Conservation (phyloP, 1,139 yeast genomes). For the Geotrichum klebahnii region DNA sequence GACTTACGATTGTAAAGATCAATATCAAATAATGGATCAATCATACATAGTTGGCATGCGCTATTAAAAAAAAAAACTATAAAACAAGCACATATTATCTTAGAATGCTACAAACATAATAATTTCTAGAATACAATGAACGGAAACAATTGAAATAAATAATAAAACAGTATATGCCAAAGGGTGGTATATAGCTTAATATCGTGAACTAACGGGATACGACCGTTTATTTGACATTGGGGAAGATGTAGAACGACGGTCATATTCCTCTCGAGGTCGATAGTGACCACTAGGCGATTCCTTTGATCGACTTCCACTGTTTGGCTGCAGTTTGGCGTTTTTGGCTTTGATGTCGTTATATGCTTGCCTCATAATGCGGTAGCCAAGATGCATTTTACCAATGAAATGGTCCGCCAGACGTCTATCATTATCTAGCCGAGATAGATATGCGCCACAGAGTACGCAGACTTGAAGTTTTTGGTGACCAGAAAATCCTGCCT, state of each 20-base stretch:
- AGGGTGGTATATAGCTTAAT: neutral
- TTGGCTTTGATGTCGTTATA: constrained; percentile 48
- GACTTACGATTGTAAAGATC: too few species aligned
- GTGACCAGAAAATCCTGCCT: constrained; percentile 79
- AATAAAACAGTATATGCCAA: neutral
- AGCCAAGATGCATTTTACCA: constrained; percentile 83
- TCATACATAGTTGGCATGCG: too few species aligned
- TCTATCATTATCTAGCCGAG: constrained; percentile 82
- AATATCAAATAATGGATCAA: too few species aligned
- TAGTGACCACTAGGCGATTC: neutral
- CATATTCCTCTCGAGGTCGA: neutral
- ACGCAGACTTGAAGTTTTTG: constrained; percentile 90
- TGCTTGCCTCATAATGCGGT: constrained; percentile 68
- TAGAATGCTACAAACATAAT: too few species aligned
- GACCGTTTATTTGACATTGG: neutral
- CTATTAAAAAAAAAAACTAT: too few species aligned
- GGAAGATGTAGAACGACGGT: neutral
- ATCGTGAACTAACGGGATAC: constrained; percentile 1
- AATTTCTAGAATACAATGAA: too few species aligned
- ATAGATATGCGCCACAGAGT: constrained; percentile 85
- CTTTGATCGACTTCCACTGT: neutral
- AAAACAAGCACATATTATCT: too few species aligned
- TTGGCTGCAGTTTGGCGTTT: constrained; percentile 23
- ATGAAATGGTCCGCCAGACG: constrained; percentile 87
- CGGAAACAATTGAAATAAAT: neutral